Conservation (phyloP, 208 protist species). For the Angomonas ambiguus region DNA sequence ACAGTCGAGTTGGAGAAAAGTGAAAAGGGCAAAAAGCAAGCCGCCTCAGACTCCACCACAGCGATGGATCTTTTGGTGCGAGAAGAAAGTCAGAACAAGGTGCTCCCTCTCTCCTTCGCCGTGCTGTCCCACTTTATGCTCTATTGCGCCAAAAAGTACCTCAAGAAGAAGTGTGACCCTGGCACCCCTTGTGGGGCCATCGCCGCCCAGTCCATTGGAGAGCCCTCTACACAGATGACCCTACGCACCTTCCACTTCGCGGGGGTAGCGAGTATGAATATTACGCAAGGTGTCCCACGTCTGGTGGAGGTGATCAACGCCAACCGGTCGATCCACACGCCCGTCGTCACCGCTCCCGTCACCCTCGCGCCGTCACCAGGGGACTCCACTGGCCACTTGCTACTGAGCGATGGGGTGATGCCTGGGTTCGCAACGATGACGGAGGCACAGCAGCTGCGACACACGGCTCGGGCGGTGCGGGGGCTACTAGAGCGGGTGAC, state of each 20-base stretch:
- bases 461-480: slow-evolving; percentile 83
- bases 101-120: slow-evolving; percentile 62
- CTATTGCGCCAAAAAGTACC: slow-evolving; percentile 75
- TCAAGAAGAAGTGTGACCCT: slow-evolving; percentile 90
- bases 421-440: background rate
- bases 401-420: slow-evolving; percentile 6
- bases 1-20: slow-evolving; percentile 9
- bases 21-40: slow-evolving; percentile 8
- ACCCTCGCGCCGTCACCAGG: slow-evolving; percentile 20
- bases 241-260: slow-evolving; percentile 99
- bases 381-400: slow-evolving; percentile 2
- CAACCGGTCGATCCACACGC: slow-evolving; percentile 97
- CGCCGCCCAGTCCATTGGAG: slow-evolving; percentile 98
- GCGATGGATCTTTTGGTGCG: slow-evolving; percentile 7
- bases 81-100: slow-evolving; percentile 58
- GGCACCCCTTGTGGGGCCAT: slow-evolving; percentile 98
- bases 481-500: slow-evolving; percentile 84
- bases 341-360: slow-evolving; percentile 96
- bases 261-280: slow-evolving; percentile 99
- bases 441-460: slow-evolving; percentile 23
- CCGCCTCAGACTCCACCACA: background rate
- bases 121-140: slow-evolving; percentile 80
- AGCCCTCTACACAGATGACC: slow-evolving; percentile 99
- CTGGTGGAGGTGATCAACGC: slow-evolving; percentile 99
- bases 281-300: slow-evolving; percentile 95